Base-by-base conservation (phyloP, 2,329 filamentous ascomycete genomes). In the Colletotrichum lindemuthianum region DNA sequence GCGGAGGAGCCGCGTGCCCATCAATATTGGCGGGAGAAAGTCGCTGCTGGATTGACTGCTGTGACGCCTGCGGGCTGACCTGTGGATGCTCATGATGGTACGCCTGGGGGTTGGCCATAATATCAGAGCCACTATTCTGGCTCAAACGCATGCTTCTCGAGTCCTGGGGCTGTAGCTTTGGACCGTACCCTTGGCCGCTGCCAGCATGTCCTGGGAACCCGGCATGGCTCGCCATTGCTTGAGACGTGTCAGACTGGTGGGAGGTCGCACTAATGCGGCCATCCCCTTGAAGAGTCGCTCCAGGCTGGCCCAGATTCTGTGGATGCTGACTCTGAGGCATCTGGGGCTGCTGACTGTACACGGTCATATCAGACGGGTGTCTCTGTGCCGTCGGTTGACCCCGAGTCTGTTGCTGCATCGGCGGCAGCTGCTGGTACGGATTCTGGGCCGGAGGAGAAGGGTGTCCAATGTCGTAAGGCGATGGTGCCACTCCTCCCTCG, bases 401-500 rank as follows among this genome's bases (percentile, higher is more conserved):
- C 65, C 67, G 60, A 16, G 13, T 11, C 8, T 66, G 59, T 33
- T 66, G 69, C 7, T 64, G 64, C 8, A 59, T 53, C 2, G 50
- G 59, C 32, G 60, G 59, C 12, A 61, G 66, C 34, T 52, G 65
- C 6, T 65, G 60, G 7, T 59, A 60, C 15, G 68, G 69, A 15
- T 65, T 68, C 13, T 51, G 61, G 8, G 44, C 57, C n/a, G 63
- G 49, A 10, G 49, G 52, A 36, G 63, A 44, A 58, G 66, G 59
- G n/a, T 61, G 67, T 11, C 69, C 70, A 10, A 71, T 41, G 44
- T 71, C 68, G 52, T 77, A 76, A 12, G 71, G 70, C 2, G 73
- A 69, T 1, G 72, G 73, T 3, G 69, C 72, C n/a, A 70, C 53
- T 11, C 61, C 68, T 16, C 75, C 77, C 51, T 79, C 78, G 34